Conservation (phyloP, 148 eudicot genomes). For the Nepenthes mirabilis region DNA sequence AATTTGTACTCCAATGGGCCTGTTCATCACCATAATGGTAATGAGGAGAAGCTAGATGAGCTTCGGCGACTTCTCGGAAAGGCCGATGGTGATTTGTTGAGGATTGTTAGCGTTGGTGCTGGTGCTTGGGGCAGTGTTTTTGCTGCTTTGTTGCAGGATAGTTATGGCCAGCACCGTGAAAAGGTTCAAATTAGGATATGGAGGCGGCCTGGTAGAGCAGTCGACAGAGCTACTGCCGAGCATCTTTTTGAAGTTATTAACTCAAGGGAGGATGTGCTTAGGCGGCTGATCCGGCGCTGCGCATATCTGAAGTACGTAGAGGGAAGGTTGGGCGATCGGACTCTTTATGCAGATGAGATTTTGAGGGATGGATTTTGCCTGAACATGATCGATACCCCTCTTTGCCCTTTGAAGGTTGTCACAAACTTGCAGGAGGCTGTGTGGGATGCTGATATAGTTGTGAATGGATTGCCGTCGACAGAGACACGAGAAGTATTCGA, state of each 20-base stretch:
- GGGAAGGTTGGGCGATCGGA: constrained; percentile 72
- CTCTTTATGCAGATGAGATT: constrained; percentile 71
- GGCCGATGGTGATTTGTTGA: constrained; percentile 56
- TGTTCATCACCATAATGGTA: neutral
- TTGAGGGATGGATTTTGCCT: constrained; percentile 83
- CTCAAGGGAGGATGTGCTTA: constrained; percentile 66
- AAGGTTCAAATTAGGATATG: constrained; percentile 68
- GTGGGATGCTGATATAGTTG: constrained; percentile 84
- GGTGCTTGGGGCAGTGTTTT: constrained; percentile 97
- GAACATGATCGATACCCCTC: constrained; percentile 92
- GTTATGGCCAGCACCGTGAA: constrained; percentile 51
- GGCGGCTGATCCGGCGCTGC: constrained; percentile 70
- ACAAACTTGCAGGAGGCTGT: constrained; percentile 89
- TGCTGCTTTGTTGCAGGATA: constrained; percentile 61
- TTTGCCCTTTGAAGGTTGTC: constrained; percentile 80
- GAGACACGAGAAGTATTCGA: constrained; percentile 66
- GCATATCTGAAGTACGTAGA: constrained; percentile 87
- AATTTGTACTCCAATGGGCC: neutral
- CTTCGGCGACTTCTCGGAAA: constrained; percentile 50
- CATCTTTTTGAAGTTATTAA: constrained; percentile 79
- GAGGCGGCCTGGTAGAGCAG: constrained; percentile 62
- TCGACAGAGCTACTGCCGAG: constrained; percentile 56
- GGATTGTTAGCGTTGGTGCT: constrained; percentile 76
- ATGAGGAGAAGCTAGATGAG: constrained; percentile 54
- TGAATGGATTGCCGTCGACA: constrained; percentile 84